A percentile compares a stretch with the other conserved stretches of the same genome.
Evolutionary conservation across 345 rosid genomes (phyloP).

Genomic region (Syzygium oleosum): DNA sequence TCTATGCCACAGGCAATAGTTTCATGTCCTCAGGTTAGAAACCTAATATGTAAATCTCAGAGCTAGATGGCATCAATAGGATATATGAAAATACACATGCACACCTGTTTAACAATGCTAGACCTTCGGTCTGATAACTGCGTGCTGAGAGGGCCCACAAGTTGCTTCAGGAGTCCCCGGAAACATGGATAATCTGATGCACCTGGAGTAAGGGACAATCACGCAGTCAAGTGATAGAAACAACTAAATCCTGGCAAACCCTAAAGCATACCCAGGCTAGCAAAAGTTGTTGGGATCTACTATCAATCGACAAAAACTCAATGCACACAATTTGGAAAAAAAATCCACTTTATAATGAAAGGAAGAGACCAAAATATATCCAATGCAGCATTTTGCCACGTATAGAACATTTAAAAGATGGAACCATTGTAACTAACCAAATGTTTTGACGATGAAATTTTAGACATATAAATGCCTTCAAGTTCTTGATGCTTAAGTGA

Average conservation of each 20-base stretch:
- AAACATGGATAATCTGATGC: conserved; percentile 80
- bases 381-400: neutral
- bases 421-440: neutral
- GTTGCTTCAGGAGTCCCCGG: conserved; percentile 88
- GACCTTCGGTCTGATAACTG: conserved; percentile 96
- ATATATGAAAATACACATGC: neutral
- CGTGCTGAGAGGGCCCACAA: conserved; percentile 73
- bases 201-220: conserved; percentile 36
- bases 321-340: neutral
- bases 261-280: neutral
- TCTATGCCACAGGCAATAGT: neutral
- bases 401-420: neutral
- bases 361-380: neutral
- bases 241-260: neutral
- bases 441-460: neutral
- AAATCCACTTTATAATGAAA: neutral
- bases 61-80: neutral
- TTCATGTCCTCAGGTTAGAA: neutral
- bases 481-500: neutral
- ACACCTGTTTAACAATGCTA: conserved; percentile 93
- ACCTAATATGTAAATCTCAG: neutral
- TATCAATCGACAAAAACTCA: neutral
- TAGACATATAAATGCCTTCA: neutral
- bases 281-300: neutral
- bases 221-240: neutral